These are phyloP conservation scores for Eimeria praecox DNA, from an alignment of 169 alveolate species.

Conservation along the genomic window DNA sequence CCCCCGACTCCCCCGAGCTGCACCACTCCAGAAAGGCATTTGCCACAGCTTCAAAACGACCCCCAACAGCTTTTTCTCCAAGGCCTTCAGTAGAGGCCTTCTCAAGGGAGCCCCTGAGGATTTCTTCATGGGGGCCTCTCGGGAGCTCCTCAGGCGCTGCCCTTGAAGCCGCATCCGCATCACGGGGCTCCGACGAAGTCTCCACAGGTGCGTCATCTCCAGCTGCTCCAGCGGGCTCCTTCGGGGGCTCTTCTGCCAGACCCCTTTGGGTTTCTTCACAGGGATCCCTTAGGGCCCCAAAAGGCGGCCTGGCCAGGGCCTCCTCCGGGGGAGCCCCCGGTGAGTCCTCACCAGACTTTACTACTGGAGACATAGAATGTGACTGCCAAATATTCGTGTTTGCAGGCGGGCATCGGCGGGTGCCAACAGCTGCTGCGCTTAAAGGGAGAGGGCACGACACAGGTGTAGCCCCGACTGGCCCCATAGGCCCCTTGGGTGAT, in stretches of 20 bases:
- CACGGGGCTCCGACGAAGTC: slow-evolving; percentile 2
- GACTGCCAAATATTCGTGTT: slow-evolving; percentile 41
- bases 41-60: not conserved
- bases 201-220: not conserved
- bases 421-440: slow-evolving; percentile 48
- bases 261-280: not conserved
- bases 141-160: not conserved
- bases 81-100: not conserved
- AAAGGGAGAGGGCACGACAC: slow-evolving; percentile 61
- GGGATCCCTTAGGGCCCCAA: not conserved
- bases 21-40: slow-evolving; percentile 65
- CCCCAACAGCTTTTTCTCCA: slow-evolving; percentile 12
- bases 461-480: slow-evolving; percentile 14
- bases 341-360: slow-evolving; percentile 33
- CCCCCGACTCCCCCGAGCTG: slow-evolving; percentile 23
- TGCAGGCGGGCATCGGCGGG: not conserved
- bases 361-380: slow-evolving; percentile 39
- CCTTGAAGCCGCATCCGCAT: slow-evolving; percentile 7
- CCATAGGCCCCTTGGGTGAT: not conserved
- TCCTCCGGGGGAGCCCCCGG: slow-evolving; percentile 51
- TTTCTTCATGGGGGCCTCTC: not conserved
- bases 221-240: slow-evolving; percentile 7
- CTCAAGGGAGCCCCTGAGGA: not conserved
- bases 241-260: not conserved
- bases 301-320: slow-evolving; percentile 46